Evolutionary conservation across 192 early-diverging fungal species (phyloP).

Genomic region (Fimicolochytrium jonesii): DNA sequence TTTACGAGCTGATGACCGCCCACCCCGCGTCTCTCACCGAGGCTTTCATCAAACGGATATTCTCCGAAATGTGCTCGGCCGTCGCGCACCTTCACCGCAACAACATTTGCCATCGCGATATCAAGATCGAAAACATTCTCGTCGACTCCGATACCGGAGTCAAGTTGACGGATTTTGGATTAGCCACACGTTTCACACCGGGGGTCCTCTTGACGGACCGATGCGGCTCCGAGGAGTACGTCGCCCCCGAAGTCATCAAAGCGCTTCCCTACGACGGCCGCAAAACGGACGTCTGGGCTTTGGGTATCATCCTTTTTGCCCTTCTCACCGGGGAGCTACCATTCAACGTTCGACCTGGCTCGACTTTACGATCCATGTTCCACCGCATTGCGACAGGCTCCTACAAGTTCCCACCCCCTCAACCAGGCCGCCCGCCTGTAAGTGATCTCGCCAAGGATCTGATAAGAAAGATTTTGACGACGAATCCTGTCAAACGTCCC

Average conservation of each 20-base stretch:
- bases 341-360: conserved; percentile 29
- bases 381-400: conserved; percentile 61
- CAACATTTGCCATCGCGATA: conserved; percentile 40
- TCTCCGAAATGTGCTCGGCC: conserved; percentile 38
- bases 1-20: conserved; percentile 67
- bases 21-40: conserved; percentile 37
- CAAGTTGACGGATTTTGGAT: conserved; percentile 62
- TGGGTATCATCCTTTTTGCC: conserved; percentile 42
- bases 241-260: conserved; percentile 67
- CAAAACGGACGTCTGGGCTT: conserved; percentile 42
- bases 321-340: conserved; percentile 38
- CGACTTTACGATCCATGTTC: conserved; percentile 49
- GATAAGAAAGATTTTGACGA: conserved; percentile 13
- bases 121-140: conserved; percentile 38
- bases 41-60: conserved; percentile 44
- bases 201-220: conserved; percentile 34
- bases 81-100: conserved; percentile 61
- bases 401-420: conserved; percentile 52
- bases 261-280: conserved; percentile 63
- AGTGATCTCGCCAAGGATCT: conserved; percentile 15
- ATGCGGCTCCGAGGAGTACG: conserved; percentile 75
- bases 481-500: conserved; percentile 9
- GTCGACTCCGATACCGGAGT: conserved; percentile 28
- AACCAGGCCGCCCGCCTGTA: background rate
- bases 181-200: conserved; percentile 22